These are phyloP conservation scores for Chiua sp. DNA, from an alignment of 1,284 basidiomycete genomes.

Conservation along the genomic window DNA sequence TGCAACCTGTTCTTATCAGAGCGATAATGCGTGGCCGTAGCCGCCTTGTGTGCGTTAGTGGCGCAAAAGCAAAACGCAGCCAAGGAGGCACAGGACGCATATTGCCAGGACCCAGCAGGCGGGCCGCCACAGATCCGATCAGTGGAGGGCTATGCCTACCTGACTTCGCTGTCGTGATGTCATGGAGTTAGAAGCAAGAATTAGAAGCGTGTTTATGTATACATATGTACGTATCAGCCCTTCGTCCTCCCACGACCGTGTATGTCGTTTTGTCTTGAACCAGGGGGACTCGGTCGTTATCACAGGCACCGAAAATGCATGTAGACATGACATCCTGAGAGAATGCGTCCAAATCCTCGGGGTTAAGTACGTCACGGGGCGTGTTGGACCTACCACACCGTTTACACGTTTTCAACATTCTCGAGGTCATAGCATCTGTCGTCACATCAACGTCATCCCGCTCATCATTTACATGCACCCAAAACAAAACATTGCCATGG, in stretches of 20 bases:
- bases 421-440: neutral
- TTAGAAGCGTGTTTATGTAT: neutral
- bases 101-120: conserved; percentile 7
- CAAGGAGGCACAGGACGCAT: conserved; percentile 10
- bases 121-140: conserved; percentile 17
- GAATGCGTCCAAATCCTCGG: neutral
- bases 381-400: conserved; percentile 12
- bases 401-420: conserved; percentile 1
- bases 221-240: conserved; percentile 17
- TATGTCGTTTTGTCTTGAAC: conserved; percentile 3
- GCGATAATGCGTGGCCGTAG: conserved; percentile 42
- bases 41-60: conserved; percentile 74
- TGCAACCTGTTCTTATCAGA: neutral
- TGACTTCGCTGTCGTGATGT: conserved; percentile 27
- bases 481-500: neutral
- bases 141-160: conserved; percentile 14
- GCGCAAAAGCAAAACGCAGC: conserved; percentile 32
- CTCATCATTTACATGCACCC: conserved; percentile 8
- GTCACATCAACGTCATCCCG: conserved; percentile 8
- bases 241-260: conserved; percentile 4
- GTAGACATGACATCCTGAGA: neutral
- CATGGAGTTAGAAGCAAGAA: conserved; percentile 1
- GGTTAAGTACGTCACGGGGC: neutral
- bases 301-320: conserved; percentile 1
- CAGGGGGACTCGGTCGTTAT: neutral